Conservation (phyloP, 345 rosid species). For the Boechera retrofracta region DNA sequence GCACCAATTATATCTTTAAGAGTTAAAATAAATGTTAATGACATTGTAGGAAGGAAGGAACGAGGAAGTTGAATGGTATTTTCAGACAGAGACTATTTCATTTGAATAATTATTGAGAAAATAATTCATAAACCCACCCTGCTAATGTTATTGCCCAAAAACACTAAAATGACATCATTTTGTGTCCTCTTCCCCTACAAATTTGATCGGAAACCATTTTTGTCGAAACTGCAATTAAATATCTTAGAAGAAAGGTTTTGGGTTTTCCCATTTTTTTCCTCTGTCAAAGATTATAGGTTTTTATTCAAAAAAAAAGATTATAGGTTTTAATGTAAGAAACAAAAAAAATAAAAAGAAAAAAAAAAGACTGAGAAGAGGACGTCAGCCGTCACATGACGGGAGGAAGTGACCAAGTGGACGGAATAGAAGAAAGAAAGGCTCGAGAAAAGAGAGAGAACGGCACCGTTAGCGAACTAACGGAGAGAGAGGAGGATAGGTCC, state of each 20-base stretch:
- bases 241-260: neutral
- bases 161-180: neutral
- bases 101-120: neutral
- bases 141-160: too few relatives aligned
- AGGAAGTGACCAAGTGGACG: constrained; percentile 35
- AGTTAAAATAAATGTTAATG: too few relatives aligned
- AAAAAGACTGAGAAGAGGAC: constrained; percentile 23
- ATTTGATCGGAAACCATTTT: neutral
- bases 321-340: too few relatives aligned
- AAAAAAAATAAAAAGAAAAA: neutral
- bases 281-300: constrained; percentile 16
- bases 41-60: too few relatives aligned
- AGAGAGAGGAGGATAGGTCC: constrained; percentile 32
- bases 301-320: neutral
- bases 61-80: too few relatives aligned
- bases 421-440: neutral
- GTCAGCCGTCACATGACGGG: constrained; percentile 42
- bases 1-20: too few relatives aligned
- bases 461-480: constrained; percentile 34
- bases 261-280: neutral
- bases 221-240: neutral
- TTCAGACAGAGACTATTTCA: too few relatives aligned
- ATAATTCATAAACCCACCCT: neutral
- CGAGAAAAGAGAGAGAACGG: constrained; percentile 31
- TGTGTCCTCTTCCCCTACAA: neutral